phyloP scores from a whole-genome alignment of 192 early-diverging fungal species.

The Coemansia sp. region DNA sequence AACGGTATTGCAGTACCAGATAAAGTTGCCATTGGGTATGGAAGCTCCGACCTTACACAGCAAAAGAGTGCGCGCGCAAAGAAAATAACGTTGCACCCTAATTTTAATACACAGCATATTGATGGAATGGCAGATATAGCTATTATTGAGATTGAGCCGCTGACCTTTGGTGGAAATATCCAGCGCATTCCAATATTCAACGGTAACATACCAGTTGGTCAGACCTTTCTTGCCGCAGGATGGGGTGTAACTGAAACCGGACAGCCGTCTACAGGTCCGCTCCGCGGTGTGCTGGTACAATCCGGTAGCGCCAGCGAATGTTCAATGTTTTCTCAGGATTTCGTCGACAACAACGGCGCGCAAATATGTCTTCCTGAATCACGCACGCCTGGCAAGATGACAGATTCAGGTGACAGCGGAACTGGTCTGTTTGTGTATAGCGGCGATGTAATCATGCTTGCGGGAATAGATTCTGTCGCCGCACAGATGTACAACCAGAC shows the following conservation, averaged over 20 bases:
- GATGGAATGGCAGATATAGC: constrained; percentile 12
- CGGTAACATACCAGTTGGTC: background rate
- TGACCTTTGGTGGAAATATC: background rate
- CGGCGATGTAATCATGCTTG: constrained; percentile 13
- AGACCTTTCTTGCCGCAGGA: constrained; percentile 10
- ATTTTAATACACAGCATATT: background rate
- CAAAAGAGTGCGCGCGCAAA: background rate
- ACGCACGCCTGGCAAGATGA: constrained; percentile 22
- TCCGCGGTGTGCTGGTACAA: background rate
- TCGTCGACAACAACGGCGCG: constrained; percentile 10
- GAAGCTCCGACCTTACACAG: background rate
- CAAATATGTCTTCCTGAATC: constrained; percentile 7
- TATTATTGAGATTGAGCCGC: constrained; percentile 1
- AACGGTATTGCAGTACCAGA: background rate
- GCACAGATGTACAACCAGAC: background rate
- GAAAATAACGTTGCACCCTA: background rate
- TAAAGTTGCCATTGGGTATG: background rate
- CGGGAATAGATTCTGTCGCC: constrained; percentile 30
- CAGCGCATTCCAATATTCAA: constrained; percentile 9
- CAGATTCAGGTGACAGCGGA: constrained; percentile 35
- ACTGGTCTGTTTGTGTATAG: constrained; percentile 24
- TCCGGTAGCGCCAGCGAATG: background rate
- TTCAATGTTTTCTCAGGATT: background rate
- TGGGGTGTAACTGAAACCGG: constrained; percentile 12
- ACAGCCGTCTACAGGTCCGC: background rate